A percentile compares a stretch with the other conserved stretches of the same genome.
These are phyloP conservation scores for Butyriboletus loyo DNA, from an alignment of 768 basidiomycete genomes.

Conservation along the genomic window DNA sequence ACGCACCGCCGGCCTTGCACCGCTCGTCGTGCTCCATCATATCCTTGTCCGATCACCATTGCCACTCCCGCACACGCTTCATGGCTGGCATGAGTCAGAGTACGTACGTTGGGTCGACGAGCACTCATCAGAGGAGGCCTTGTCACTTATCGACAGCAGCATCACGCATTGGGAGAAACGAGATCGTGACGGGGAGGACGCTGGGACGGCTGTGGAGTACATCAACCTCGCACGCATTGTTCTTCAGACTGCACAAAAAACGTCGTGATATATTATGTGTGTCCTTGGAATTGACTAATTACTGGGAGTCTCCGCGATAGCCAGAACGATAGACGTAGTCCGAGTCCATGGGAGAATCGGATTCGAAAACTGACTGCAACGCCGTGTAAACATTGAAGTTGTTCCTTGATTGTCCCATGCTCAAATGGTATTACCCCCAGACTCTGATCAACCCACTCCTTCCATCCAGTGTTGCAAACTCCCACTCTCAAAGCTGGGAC, in stretches of 20 bases:
- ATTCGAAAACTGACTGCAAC: background rate
- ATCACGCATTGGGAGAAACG: slow-evolving; percentile 77
- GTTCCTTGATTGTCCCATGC: background rate
- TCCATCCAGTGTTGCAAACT: background rate
- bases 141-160: slow-evolving; percentile 76
- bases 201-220: slow-evolving; percentile 53
- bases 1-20: slow-evolving; percentile 74
- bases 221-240: slow-evolving; percentile 67
- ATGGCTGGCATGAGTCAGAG: slow-evolving; percentile 94
- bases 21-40: slow-evolving; percentile 87
- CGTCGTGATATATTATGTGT: slow-evolving; percentile 6
- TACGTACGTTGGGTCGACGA: slow-evolving; percentile 97
- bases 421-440: background rate
- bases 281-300: background rate
- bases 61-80: slow-evolving; percentile 81
- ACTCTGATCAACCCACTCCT: background rate
- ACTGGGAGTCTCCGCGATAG: background rate
- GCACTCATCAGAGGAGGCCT: slow-evolving; percentile 77
- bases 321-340: background rate
- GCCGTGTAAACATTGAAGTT: background rate
- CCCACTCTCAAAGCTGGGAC: slow-evolving; percentile 9
- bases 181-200: slow-evolving; percentile 52
- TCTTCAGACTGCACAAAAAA: slow-evolving; percentile 40
- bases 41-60: slow-evolving; percentile 87
- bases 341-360: background rate